Percentiles rank a stretch among this genome's conserved stretches.
Evolutionary conservation across 2,329 filamentous ascomycete species (phyloP).

Genomic region (Helotiales sp.): DNA sequence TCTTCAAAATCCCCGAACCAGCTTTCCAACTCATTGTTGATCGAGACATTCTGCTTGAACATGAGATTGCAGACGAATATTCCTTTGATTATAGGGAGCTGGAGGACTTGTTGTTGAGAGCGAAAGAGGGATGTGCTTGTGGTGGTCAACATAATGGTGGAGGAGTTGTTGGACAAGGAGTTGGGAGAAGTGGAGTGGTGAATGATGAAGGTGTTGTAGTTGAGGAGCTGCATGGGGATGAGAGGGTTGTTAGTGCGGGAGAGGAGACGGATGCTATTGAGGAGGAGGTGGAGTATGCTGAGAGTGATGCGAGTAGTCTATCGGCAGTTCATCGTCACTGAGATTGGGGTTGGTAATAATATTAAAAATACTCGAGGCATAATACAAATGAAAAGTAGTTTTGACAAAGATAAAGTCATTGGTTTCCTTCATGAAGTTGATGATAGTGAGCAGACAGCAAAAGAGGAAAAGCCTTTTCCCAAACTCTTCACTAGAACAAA

Average conservation of each 20-base stretch:
- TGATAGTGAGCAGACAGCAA: too few relatives aligned
- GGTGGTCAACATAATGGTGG: not conserved
- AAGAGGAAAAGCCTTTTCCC: too few relatives aligned
- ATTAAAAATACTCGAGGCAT: too few relatives aligned
- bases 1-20: not conserved
- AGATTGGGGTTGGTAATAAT: too few relatives aligned
- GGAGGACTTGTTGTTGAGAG: not conserved
- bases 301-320: not conserved
- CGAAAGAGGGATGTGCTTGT: not conserved
- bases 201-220: not conserved
- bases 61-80: slow-evolving; percentile 4
- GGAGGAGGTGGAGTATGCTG: not conserved
- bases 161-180: not conserved
- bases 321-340: too few relatives aligned
- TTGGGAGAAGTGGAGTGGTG: not conserved
- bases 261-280: not conserved
- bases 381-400: too few relatives aligned
- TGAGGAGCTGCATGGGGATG: not conserved
- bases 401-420: too few relatives aligned
- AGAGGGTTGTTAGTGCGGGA: not conserved
- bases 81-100: not conserved
- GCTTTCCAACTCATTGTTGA: slow-evolving; percentile 8
- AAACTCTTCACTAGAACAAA: too few relatives aligned
- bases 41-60: slow-evolving; percentile 5
- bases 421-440: too few relatives aligned